phyloP scores from a whole-genome alignment of 1,284 basidiomycete genomes.

The Cryptococcus sp. region DNA sequence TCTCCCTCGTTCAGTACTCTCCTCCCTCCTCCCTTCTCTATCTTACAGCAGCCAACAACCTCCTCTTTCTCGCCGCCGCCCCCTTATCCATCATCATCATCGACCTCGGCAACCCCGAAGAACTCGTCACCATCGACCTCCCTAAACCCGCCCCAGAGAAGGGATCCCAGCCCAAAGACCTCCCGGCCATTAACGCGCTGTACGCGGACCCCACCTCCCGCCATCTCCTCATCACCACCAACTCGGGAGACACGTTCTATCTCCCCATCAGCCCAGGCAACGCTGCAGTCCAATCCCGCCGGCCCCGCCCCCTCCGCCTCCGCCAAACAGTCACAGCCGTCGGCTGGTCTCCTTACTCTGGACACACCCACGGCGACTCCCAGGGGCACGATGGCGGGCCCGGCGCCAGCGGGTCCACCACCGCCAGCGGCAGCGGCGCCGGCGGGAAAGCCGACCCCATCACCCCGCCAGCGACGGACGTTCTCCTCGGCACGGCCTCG shows the following conservation, averaged over 20 bases:
- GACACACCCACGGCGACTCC: slow-evolving; percentile 3
- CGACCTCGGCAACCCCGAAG: slow-evolving; percentile 75
- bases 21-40: slow-evolving; percentile 75
- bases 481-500: slow-evolving; percentile 77
- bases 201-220: slow-evolving; percentile 89
- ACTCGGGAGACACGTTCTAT: slow-evolving; percentile 92
- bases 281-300: slow-evolving; percentile 55
- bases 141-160: slow-evolving; percentile 56
- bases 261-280: slow-evolving; percentile 55
- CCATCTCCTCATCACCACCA: slow-evolving; percentile 81
- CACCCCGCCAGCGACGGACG: slow-evolving; percentile 39
- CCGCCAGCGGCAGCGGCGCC: neutral
- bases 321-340: slow-evolving; percentile 65
- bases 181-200: slow-evolving; percentile 66
- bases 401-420: neutral
- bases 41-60: slow-evolving; percentile 77
- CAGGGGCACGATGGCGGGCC: too few species aligned
- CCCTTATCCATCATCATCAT: slow-evolving; percentile 77
- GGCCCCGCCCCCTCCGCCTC: slow-evolving; percentile 73
- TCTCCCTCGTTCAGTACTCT: slow-evolving; percentile 81
- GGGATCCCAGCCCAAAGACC: slow-evolving; percentile 29
- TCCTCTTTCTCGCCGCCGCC: slow-evolving; percentile 76
- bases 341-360: slow-evolving; percentile 76
- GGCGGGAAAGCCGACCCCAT: slow-evolving; percentile 29
- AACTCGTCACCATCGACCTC: slow-evolving; percentile 72